These are phyloP conservation scores for Phytophthora pini DNA, from an alignment of 352 stramenopile species.

Conservation along the genomic window DNA sequence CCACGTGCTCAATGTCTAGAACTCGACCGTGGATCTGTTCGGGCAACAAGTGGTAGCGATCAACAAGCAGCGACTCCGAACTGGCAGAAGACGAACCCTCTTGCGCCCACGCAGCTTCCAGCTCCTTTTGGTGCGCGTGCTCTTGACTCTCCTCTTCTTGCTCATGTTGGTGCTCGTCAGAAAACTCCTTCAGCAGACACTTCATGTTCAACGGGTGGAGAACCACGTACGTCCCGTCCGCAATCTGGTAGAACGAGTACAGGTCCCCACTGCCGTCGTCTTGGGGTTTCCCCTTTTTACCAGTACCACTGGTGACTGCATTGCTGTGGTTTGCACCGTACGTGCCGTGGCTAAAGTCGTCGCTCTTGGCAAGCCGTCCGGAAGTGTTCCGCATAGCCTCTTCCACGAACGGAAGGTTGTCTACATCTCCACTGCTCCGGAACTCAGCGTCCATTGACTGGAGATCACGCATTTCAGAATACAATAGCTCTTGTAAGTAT, in stretches of 20 bases:
- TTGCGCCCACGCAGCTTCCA: constrained; percentile 42
- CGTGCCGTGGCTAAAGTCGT: constrained; percentile 24
- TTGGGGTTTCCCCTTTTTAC: constrained; percentile 16
- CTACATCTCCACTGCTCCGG: constrained; percentile 71
- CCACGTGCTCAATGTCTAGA: constrained; percentile 85
- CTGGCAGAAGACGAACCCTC: constrained; percentile 25
- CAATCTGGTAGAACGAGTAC: constrained; percentile 91
- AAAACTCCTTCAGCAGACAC: constrained; percentile 83
- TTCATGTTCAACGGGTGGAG: constrained; percentile 92
- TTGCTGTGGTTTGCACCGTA: constrained; percentile 14
- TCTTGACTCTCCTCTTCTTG: constrained; percentile 12
- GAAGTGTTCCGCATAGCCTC: constrained; percentile 81
- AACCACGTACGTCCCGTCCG: constrained; percentile 88
- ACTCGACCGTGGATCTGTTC: constrained; percentile 66
- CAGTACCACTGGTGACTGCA: background rate
- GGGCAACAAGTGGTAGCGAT: constrained; percentile 62
- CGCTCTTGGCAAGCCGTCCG: constrained; percentile 49
- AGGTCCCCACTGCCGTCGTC: constrained; percentile 31
- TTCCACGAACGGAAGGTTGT: constrained; percentile 81
- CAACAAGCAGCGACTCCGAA: constrained; percentile 20
- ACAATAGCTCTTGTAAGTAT: constrained; percentile 68
- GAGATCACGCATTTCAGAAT: constrained; percentile 73
- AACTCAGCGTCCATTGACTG: constrained; percentile 75
- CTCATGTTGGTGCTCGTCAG: constrained; percentile 39
- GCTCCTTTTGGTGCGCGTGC: constrained; percentile 24